A percentile compares a stretch with the other conserved stretches of the same genome.
These are phyloP conservation scores for Xylariaceae sp. DNA, from an alignment of 2,329 filamentous ascomycete species.

Conservation along the genomic window DNA sequence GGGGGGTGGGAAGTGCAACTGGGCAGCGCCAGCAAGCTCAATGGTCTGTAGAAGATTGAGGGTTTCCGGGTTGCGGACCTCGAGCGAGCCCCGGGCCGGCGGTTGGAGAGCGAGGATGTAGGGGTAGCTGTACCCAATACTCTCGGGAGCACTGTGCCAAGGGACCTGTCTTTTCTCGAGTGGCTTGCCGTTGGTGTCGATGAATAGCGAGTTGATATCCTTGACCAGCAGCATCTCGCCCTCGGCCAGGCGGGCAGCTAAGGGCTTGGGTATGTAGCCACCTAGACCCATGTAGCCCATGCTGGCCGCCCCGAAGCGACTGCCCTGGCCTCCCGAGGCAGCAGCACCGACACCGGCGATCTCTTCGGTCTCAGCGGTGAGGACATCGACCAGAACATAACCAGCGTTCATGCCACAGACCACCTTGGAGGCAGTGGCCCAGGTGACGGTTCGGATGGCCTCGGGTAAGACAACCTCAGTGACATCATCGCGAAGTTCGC, in stretches of 20 bases:
- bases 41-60: constrained; percentile 86
- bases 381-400: constrained; percentile 84
- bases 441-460: constrained; percentile 82
- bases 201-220: constrained; percentile 92
- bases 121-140: constrained; percentile 93
- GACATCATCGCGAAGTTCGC: constrained; percentile 73
- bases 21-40: constrained; percentile 72
- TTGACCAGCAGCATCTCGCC: constrained; percentile 92
- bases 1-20: constrained; percentile 87
- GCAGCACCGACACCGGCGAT: constrained; percentile 74
- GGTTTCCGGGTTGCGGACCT: constrained; percentile 90
- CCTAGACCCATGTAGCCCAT: constrained; percentile 98
- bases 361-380: constrained; percentile 69
- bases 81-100: constrained; percentile 76
- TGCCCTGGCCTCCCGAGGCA: constrained; percentile 57
- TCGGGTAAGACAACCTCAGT: constrained; percentile 76
- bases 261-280: constrained; percentile 83
- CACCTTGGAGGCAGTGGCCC: constrained; percentile 82
- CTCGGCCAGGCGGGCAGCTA: constrained; percentile 77
- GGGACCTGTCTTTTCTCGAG: constrained; percentile 85
- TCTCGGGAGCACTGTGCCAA: constrained; percentile 83
- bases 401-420: constrained; percentile 88
- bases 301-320: constrained; percentile 77
- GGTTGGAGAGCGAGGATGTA: constrained; percentile 86
- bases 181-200: constrained; percentile 76